These are phyloP conservation scores for Umbilicus rupestris DNA, from an alignment of 164 flowering plant genomes.

Conservation along the genomic window DNA sequence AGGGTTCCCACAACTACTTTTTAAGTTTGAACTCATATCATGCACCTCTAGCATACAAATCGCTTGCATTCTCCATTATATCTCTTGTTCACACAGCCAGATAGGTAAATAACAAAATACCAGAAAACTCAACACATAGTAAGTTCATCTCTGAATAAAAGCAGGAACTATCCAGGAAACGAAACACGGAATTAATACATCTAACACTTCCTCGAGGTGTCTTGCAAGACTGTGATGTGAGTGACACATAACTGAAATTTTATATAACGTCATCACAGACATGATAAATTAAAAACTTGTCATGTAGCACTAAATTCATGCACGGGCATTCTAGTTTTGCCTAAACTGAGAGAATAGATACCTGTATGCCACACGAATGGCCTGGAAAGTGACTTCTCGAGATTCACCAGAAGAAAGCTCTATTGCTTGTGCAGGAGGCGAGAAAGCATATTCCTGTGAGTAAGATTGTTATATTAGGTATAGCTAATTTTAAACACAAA, in stretches of 20 bases:
- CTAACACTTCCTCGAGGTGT: no score
- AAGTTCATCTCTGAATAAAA: no score
- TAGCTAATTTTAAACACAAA: not conserved
- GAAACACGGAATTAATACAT: no score
- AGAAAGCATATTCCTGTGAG: slow-evolving; percentile 85
- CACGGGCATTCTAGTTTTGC: not conserved
- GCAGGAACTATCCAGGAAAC: no score
- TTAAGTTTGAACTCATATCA: not conserved
- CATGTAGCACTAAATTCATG: not conserved
- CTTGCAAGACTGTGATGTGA: no score
- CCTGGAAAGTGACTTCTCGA: slow-evolving; percentile 67
- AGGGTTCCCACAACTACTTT: not conserved
- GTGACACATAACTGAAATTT: not conserved
- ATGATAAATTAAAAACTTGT: not conserved
- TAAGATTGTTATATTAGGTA: not conserved
- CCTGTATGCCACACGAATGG: slow-evolving; percentile 99
- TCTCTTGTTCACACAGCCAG: no score
- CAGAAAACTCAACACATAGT: no score
- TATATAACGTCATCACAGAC: not conserved
- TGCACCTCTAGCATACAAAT: not conserved
- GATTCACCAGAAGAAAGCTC: slow-evolving; percentile 94
- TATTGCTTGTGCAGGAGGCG: slow-evolving; percentile 84
- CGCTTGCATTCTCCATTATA: no score
- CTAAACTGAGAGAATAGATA: slow-evolving; percentile 14
- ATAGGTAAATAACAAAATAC: no score